A percentile compares a stretch with the other conserved stretches of the same genome.
Evolutionary conservation across 1,139 yeast species (phyloP).

Genomic region (Suhomyces bokatorum): DNA sequence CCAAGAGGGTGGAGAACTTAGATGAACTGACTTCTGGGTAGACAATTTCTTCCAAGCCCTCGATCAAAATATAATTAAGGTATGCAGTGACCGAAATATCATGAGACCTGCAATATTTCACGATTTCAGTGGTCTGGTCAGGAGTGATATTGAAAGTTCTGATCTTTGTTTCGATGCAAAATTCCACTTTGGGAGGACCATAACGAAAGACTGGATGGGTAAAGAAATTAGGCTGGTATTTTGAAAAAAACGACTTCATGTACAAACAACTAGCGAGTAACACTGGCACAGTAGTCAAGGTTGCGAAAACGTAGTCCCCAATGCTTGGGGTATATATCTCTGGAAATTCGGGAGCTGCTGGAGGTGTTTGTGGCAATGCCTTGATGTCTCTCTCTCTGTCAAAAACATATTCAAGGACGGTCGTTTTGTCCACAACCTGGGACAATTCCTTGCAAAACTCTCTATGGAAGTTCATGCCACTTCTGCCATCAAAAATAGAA

Average conservation of each 20-base stretch:
- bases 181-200: neutral
- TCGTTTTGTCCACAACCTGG: neutral
- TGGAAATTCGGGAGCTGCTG: neutral
- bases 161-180: slow-evolving; percentile 6
- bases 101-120: slow-evolving; percentile 9
- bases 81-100: slow-evolving; percentile 14
- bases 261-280: neutral
- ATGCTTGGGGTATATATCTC: neutral
- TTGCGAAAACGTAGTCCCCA: neutral
- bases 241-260: neutral
- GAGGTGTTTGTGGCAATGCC: neutral
- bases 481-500: slow-evolving; percentile 17
- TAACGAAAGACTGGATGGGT: slow-evolving; percentile 7
- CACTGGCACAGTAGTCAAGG: neutral
- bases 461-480: slow-evolving; percentile 16
- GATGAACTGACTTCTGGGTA: slow-evolving; percentile 1
- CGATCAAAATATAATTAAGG: slow-evolving; percentile 13
- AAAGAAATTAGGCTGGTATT: neutral
- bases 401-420: slow-evolving; percentile 3
- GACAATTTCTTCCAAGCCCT: slow-evolving; percentile 10
- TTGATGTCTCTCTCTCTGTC: slow-evolving; percentile 2
- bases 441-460: slow-evolving; percentile 15
- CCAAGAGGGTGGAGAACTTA: slow-evolving; percentile 11
- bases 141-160: slow-evolving; percentile 14
- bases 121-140: slow-evolving; percentile 3